Percentiles rank a stretch among this genome's conserved stretches.
These are phyloP conservation scores for Xylaria castorea DNA, from an alignment of 495 filamentous ascomycete genomes.

Conservation along the genomic window DNA sequence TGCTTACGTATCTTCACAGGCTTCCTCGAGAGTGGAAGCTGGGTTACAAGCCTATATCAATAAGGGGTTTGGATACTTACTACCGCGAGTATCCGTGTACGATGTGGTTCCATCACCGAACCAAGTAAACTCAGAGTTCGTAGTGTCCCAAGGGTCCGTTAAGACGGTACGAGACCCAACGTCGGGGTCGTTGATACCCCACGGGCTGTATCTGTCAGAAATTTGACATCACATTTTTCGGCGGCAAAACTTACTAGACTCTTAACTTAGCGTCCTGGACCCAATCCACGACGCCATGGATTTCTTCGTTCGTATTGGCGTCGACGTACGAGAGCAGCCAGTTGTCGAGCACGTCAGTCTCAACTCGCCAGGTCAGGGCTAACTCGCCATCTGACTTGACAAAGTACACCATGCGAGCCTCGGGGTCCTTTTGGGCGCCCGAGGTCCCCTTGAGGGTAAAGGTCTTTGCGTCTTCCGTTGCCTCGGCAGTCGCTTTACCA, in stretches of 20 bases:
- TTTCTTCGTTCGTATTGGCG: conserved; percentile 45
- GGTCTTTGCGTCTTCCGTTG: conserved; percentile 39
- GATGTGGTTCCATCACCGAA: conserved; percentile 44
- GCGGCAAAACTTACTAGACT: conserved; percentile 44
- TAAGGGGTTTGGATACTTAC: conserved; percentile 31
- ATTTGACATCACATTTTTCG: conserved; percentile 13
- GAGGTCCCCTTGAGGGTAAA: conserved; percentile 48
- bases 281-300: conserved; percentile 56
- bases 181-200: conserved; percentile 56
- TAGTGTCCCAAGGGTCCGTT: conserved; percentile 46
- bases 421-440: conserved; percentile 50
- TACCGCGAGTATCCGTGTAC: conserved; percentile 54
- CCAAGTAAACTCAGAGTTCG: conserved; percentile 54
- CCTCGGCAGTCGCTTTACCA: conserved; percentile 44
- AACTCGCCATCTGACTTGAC: conserved; percentile 49
- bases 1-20: background rate
- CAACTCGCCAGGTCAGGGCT: conserved; percentile 55
- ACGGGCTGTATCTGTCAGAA: conserved; percentile 41
- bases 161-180: conserved; percentile 44
- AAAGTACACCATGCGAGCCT: conserved; percentile 54
- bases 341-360: conserved; percentile 57
- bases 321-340: conserved; percentile 60
- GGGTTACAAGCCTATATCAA: background rate
- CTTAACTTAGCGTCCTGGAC: conserved; percentile 55
- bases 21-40: background rate